A percentile compares a stretch with the other conserved stretches of the same genome.
These are phyloP conservation scores for Ganoderma multipileum DNA, from an alignment of 1,284 basidiomycete species.

Conservation along the genomic window DNA sequence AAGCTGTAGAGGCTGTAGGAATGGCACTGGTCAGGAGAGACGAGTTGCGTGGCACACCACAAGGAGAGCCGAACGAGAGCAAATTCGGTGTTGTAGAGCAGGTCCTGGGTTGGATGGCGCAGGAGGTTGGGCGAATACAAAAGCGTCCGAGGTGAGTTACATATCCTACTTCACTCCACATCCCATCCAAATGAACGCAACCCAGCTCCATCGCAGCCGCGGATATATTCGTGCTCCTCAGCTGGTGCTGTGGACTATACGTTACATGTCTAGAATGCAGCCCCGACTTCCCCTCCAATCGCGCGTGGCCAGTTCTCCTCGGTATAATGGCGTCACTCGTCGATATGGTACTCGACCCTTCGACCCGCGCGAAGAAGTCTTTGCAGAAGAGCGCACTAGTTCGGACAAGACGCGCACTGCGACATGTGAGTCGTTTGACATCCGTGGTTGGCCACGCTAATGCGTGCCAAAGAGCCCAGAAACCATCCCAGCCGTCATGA, in stretches of 20 bases:
- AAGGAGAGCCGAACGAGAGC: conserved; percentile 46
- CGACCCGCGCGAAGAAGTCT: conserved; percentile 60
- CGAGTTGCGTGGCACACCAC: conserved; percentile 52
- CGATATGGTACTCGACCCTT: conserved; percentile 61
- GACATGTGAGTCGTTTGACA: conserved; percentile 52
- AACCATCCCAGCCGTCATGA: conserved; percentile 45
- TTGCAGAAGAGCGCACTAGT: conserved; percentile 67
- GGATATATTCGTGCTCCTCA: conserved; percentile 75
- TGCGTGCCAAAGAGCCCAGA: conserved; percentile 47
- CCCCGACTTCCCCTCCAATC: conserved; percentile 51
- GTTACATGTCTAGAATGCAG: conserved; percentile 52
- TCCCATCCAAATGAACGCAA: conserved; percentile 14
- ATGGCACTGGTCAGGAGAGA: conserved; percentile 68
- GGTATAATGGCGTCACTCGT: conserved; percentile 62
- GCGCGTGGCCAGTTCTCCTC: conserved; percentile 57
- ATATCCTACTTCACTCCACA: neutral
- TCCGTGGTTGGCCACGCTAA: conserved; percentile 3
- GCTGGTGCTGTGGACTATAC: conserved; percentile 77
- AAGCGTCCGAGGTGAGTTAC: conserved; percentile 58
- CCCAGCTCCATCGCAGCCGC: conserved; percentile 67
- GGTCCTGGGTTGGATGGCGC: conserved; percentile 74
- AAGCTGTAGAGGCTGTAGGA: conserved; percentile 72
- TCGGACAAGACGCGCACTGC: conserved; percentile 66
- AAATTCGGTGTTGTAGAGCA: conserved; percentile 69
- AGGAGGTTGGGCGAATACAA: conserved; percentile 63